These are phyloP conservation scores for Fraxinus albicans DNA, from an alignment of 305 asterid species.

Conservation along the genomic window DNA sequence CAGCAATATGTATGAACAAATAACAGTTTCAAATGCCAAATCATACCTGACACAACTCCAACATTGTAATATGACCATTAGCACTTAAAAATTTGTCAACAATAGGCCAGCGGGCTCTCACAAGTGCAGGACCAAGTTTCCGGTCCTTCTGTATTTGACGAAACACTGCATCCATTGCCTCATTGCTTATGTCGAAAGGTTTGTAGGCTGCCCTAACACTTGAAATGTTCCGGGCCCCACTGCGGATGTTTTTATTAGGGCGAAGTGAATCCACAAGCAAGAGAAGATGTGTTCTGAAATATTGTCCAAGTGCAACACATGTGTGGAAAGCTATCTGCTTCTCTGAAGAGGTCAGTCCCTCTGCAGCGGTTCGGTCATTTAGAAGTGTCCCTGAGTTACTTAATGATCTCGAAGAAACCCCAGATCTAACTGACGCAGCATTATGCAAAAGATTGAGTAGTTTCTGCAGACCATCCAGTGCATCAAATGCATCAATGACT, in stretches of 20 bases:
- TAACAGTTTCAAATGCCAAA: conserved; percentile 14
- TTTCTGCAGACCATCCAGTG: conserved; percentile 88
- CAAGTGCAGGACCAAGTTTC: conserved; percentile 88
- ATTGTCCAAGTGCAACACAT: conserved; percentile 84
- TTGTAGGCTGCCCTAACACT: conserved; percentile 73
- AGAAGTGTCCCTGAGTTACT: conserved; percentile 68
- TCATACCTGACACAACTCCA: conserved; percentile 96
- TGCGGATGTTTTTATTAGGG: conserved; percentile 73
- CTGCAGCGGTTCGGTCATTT: conserved; percentile 81
- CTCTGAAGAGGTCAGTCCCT: conserved; percentile 86
- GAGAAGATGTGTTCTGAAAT: conserved; percentile 91
- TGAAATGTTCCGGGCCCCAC: conserved; percentile 74
- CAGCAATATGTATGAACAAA: conserved; percentile 10
- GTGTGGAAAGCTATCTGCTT: conserved; percentile 97
- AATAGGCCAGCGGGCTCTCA: conserved; percentile 83
- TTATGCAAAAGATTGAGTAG: conserved; percentile 74
- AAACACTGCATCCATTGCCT: conserved; percentile 87
- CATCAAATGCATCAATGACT: conserved; percentile 85
- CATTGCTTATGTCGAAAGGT: conserved; percentile 93
- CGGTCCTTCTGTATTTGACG: conserved; percentile 95
- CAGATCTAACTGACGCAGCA: conserved; percentile 96
- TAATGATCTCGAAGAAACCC: conserved; percentile 68
- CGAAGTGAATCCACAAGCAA: conserved; percentile 88
- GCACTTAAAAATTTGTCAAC: conserved; percentile 76
- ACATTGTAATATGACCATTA: conserved; percentile 90